Conservation (phyloP, 495 filamentous ascomycete species). For the Amphirosellinia nigrospora region DNA sequence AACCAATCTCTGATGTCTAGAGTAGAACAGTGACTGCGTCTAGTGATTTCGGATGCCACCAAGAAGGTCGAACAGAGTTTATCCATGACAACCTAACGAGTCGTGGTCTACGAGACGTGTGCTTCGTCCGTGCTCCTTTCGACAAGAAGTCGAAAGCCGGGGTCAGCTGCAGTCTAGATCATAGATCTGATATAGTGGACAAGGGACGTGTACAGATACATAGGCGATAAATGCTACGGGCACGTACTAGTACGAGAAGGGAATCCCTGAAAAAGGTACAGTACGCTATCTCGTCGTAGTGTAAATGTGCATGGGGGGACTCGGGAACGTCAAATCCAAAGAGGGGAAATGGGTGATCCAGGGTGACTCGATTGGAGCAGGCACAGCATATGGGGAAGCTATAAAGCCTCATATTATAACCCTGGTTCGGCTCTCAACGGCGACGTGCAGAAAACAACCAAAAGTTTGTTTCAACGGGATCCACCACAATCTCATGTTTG, state of each 20-base stretch:
- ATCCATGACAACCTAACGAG: neutral
- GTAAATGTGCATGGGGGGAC: conserved; percentile 4
- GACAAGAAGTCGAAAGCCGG: neutral
- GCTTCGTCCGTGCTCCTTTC: neutral
- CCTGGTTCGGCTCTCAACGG: conserved; percentile 39
- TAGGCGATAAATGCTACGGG: conserved; percentile 1
- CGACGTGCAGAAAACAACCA: conserved; percentile 42
- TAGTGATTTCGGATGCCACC: neutral
- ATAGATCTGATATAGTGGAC: conserved; percentile 24
- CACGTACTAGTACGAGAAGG: neutral
- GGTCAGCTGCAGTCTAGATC: conserved; percentile 23
- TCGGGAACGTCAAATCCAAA: conserved; percentile 23
- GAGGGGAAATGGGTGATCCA: conserved; percentile 26
- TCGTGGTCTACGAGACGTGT: neutral
- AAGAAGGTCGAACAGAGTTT: neutral
- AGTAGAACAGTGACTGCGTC: neutral
- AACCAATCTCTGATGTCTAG: neutral
- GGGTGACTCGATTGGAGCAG: conserved; percentile 26
- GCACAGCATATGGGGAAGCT: conserved; percentile 24
- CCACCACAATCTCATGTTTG: conserved; percentile 31
- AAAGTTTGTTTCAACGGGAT: conserved; percentile 37
- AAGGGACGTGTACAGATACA: conserved; percentile 18
- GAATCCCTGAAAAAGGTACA: neutral
- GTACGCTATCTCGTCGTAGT: neutral
- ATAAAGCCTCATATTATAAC: conserved; percentile 44